Percentiles rank a stretch among this genome's conserved stretches.
These are phyloP conservation scores for Saccharum spontaneum DNA, from an alignment of 176 grass and related monocot species.

Conservation along the genomic window DNA sequence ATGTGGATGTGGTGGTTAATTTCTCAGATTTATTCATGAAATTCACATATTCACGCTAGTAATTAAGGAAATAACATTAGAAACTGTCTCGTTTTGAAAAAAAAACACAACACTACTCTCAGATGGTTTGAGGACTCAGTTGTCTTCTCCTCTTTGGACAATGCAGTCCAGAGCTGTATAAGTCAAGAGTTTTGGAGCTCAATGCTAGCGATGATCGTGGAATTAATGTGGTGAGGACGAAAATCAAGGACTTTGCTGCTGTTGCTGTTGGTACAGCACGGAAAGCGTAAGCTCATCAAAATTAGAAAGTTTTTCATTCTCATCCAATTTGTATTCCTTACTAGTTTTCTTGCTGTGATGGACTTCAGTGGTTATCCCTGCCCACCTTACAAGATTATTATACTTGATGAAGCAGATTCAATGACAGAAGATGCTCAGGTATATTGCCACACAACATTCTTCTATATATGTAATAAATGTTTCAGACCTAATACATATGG, in stretches of 20 bases:
- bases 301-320: constrained; percentile 31
- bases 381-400: constrained; percentile 98
- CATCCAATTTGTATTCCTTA: constrained; percentile 35
- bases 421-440: constrained; percentile 99
- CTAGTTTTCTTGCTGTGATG: constrained; percentile 25
- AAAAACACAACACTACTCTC: constrained; percentile 12
- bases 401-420: constrained; percentile 99
- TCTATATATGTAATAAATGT: constrained; percentile 19
- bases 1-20: background rate
- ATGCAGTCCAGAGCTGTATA: constrained; percentile 90
- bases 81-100: background rate
- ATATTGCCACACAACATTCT: constrained; percentile 27
- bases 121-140: constrained; percentile 5
- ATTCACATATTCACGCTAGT: background rate
- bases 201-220: constrained; percentile 99
- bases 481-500: constrained; percentile 4
- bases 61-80: constrained; percentile 9
- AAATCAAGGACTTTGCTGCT: constrained; percentile 98
- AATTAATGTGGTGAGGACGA: constrained; percentile 96
- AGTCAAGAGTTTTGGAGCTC: constrained; percentile 92
- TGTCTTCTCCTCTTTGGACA: constrained; percentile 1
- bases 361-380: constrained; percentile 76
- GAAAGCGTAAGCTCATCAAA: constrained; percentile 50
- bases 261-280: constrained; percentile 82
- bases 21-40: background rate